These are phyloP conservation scores for Dipsacomyces acuminosporus DNA, from an alignment of 371 early-diverging fungal genomes.

Conservation along the genomic window DNA sequence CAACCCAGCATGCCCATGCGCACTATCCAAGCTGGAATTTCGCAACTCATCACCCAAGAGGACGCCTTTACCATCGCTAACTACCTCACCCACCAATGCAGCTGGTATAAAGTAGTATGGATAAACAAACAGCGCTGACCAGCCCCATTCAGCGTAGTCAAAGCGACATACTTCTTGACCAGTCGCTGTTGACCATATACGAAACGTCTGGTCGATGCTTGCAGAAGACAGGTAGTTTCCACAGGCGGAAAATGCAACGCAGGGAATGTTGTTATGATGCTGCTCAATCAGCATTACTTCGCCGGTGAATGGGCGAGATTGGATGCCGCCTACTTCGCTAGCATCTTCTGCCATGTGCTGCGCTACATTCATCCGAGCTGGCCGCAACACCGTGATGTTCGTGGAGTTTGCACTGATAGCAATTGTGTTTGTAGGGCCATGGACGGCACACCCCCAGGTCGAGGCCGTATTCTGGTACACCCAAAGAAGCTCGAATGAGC, in stretches of 20 bases:
- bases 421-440: not conserved
- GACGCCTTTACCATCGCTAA: too few relatives aligned
- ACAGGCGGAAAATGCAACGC: slow-evolving; percentile 18
- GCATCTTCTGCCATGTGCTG: not conserved
- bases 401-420: slow-evolving; percentile 39
- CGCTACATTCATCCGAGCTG: not conserved
- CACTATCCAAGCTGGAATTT: too few relatives aligned
- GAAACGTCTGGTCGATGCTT: slow-evolving; percentile 29
- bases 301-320: slow-evolving; percentile 2
- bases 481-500: slow-evolving; percentile 18
- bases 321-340: not conserved
- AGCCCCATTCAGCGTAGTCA: slow-evolving; percentile 23
- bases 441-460: slow-evolving; percentile 40
- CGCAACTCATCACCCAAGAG: too few relatives aligned
- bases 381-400: slow-evolving; percentile 4
- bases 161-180: slow-evolving; percentile 11
- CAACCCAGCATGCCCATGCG: too few relatives aligned
- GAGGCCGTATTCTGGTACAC: slow-evolving; percentile 9
- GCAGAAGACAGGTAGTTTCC: slow-evolving; percentile 32
- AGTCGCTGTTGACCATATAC: slow-evolving; percentile 19
- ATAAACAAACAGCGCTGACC: slow-evolving; percentile 33
- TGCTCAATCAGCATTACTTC: slow-evolving; percentile 7
- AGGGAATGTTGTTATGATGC: slow-evolving; percentile 23
- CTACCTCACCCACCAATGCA: not conserved
- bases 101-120: slow-evolving; percentile 24